phyloP scores from a whole-genome alignment of 345 rosid species.

The Punica granatum region DNA sequence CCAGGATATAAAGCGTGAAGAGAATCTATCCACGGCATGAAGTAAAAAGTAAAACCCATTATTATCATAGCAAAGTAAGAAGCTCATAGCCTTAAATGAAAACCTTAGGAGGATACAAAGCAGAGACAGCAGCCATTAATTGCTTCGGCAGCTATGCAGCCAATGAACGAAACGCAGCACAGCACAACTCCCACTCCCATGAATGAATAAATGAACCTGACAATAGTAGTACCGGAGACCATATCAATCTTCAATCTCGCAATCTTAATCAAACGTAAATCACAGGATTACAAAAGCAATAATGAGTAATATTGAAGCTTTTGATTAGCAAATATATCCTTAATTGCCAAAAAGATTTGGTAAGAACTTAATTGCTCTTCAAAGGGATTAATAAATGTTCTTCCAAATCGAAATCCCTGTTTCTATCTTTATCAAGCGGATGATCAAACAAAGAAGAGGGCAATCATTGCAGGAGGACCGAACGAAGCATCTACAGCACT shows the following conservation, averaged over 20 bases:
- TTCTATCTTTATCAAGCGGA: no score
- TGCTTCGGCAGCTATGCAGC: conserved; percentile 91
- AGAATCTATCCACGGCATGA: not conserved
- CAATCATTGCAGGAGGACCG: no score
- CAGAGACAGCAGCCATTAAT: conserved; percentile 84
- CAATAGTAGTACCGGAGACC: conserved; percentile 4
- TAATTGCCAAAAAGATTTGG: no score
- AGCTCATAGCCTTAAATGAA: not conserved
- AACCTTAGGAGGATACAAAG: conserved; percentile 68
- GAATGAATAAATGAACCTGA: conserved; percentile 94
- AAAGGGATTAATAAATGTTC: no score
- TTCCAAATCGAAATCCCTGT: no score
- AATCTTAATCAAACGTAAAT: not conserved
- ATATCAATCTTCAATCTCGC: not conserved
- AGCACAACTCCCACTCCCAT: conserved; percentile 79
- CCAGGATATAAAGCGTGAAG: not conserved
- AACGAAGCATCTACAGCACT: no score
- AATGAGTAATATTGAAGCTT: no score
- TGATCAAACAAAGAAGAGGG: no score
- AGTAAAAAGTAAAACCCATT: not conserved
- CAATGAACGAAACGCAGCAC: conserved; percentile 59
- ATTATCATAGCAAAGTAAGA: not conserved
- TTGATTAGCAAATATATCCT: no score
- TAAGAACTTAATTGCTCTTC: no score
- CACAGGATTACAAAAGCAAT: not conserved